phyloP scores from a whole-genome alignment of 371 early-diverging fungal genomes.

The Dichotomocladium elegans region DNA sequence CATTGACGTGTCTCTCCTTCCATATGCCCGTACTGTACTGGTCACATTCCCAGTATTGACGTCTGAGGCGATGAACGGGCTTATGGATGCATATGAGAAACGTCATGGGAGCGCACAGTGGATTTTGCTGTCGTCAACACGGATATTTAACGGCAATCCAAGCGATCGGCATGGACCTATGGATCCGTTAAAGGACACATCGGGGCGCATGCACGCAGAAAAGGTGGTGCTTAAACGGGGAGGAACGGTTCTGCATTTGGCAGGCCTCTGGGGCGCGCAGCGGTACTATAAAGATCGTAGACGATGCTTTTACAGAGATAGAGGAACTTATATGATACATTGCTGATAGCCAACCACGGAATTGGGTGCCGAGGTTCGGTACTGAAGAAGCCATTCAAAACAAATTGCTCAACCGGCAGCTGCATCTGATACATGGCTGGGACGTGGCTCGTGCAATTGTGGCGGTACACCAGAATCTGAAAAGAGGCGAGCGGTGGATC shows the following conservation, averaged over 20 bases:
- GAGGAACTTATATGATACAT: not conserved
- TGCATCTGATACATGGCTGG: constrained; percentile 44
- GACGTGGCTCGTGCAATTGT: constrained; percentile 42
- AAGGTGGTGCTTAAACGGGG: constrained; percentile 17
- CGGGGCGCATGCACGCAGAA: constrained; percentile 33
- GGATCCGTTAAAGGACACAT: constrained; percentile 28
- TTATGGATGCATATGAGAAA: constrained; percentile 31
- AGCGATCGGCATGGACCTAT: constrained; percentile 35
- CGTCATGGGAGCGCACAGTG: constrained; percentile 24
- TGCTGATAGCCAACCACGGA: constrained; percentile 28
- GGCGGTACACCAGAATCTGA: not conserved
- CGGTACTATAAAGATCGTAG: constrained; percentile 19
- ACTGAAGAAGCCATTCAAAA: constrained; percentile 24
- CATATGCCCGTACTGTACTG: constrained; percentile 32
- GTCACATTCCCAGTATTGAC: constrained; percentile 37
- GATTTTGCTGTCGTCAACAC: constrained; percentile 40
- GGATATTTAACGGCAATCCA: constrained; percentile 23
- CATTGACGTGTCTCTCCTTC: constrained; percentile 23
- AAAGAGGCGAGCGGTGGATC: constrained; percentile 44
- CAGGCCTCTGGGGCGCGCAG: constrained; percentile 42
- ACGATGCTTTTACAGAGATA: no score
- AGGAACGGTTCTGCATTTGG: constrained; percentile 38
- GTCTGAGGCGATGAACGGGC: constrained; percentile 13
- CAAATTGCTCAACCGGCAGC: constrained; percentile 32
- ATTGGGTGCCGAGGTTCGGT: constrained; percentile 41